These are phyloP conservation scores for Periconia sp. DNA, from an alignment of 2,329 filamentous ascomycete species.

Conservation along the genomic window DNA sequence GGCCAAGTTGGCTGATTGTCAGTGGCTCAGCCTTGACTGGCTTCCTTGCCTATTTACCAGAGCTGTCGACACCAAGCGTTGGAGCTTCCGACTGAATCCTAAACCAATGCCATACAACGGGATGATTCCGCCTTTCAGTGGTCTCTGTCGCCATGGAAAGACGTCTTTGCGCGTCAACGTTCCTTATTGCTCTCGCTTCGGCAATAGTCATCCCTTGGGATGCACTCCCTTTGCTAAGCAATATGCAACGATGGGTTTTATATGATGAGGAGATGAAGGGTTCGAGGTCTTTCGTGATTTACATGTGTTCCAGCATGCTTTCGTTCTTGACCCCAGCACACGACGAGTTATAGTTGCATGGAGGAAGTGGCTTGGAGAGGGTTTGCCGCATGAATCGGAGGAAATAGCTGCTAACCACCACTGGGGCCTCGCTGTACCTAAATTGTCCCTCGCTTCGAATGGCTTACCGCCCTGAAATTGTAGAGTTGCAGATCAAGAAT, in stretches of 20 bases:
- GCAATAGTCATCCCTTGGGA: background rate
- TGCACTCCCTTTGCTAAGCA: too few relatives aligned
- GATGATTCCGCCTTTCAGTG: background rate
- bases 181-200: background rate
- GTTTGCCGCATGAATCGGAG: too few relatives aligned
- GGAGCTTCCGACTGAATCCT: background rate
- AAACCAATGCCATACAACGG: background rate
- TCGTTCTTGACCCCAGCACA: background rate
- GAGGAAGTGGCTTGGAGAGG: background rate
- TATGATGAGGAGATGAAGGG: background rate
- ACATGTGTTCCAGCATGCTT: conserved; percentile 1
- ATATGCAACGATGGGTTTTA: background rate
- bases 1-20: conserved; percentile 46
- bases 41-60: conserved; percentile 5
- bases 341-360: background rate
- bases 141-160: background rate
- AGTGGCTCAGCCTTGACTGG: conserved; percentile 18
- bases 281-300: background rate
- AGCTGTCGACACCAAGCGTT: background rate
- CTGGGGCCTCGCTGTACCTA: too few relatives aligned
- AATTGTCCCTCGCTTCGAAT: too few relatives aligned
- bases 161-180: background rate
- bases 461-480: too few relatives aligned
- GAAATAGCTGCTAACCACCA: too few relatives aligned
- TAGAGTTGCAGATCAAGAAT: too few relatives aligned